Evolutionary conservation across 352 stramenopile species (phyloP), one percentile per base, ranked within the genome.

Genomic region (Phytophthora pinifolia): DNA sequence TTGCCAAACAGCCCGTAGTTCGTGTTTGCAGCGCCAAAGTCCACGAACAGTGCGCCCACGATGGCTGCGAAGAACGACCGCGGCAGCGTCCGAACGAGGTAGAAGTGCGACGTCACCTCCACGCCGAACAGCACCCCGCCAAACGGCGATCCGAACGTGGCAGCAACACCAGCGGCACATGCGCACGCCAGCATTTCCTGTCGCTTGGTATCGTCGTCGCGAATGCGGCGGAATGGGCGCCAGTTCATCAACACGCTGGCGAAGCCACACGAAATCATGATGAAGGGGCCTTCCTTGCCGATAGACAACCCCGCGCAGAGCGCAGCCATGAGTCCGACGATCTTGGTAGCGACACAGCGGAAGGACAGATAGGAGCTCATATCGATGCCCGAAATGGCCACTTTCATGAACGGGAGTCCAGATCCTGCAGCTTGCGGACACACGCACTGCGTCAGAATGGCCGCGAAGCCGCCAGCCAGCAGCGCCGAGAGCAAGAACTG

Each of bases 181-280:
- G 83, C 86, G 43, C 81, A 92, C 38, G 82, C 82, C 20, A 96
- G 59, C 77, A 96, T 92, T 48, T 94, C 81, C 8, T 92, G 59
- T 9, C 83, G 72, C 55, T 93, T 92, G 15, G 72, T 84, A 41
- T 89, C 79, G 39, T 93, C 82, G 49, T 92, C 77, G 52, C 83
- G 73, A 65, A 92, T 86, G 18, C 81, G 79, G 13, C 69, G 63
- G 51, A 93, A 92, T 18, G 72, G 42, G 20, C 68, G 59, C 47
- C 80, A 73, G 48, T 86, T 80, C 77, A 96, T 89, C 15, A 96
- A 53, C 13, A 88, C 58, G 41, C 76, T 86, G 25, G 84, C 83
- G 65, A 96, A 89, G 25, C 76, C 80, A 48, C 79, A 92, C 9
- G 82, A 86, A 54, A 94, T 94, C 79, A 92, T 91, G 52, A 96